Conservation (phyloP, 208 protist genomes). For the Crithidia mellificae region DNA sequence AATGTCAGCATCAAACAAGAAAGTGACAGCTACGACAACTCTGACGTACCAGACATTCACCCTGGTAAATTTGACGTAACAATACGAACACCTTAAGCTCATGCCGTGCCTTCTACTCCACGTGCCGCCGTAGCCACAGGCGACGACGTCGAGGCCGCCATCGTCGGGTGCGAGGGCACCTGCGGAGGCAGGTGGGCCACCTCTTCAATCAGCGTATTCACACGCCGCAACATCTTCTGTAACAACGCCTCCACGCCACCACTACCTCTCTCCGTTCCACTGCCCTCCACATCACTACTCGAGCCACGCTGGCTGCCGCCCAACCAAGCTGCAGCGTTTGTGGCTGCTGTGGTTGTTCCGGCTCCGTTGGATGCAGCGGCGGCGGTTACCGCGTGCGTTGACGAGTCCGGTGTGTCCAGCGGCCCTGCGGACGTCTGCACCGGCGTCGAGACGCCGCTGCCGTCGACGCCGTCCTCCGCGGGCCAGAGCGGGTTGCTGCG, state of each 20-base stretch:
- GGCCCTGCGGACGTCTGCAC: neutral
- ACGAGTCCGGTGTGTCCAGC: neutral
- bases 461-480: neutral
- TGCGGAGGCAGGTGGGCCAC: slow-evolving; percentile 11
- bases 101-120: slow-evolving; percentile 2
- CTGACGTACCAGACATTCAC: neutral
- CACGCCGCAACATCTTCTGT: slow-evolving; percentile 22
- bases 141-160: neutral
- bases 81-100: neutral
- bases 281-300: slow-evolving; percentile 1
- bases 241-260: slow-evolving; percentile 22
- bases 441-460: neutral
- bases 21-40: no score
- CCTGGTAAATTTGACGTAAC: neutral
- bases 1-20: no score
- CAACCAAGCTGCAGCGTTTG: no score
- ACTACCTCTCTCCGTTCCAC: neutral
- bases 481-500: slow-evolving; percentile 25
- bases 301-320: neutral
- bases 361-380: neutral
- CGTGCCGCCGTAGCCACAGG: neutral
- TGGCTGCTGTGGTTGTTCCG: no score
- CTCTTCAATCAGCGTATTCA: slow-evolving; percentile 27
- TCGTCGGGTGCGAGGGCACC: neutral
- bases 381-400: neutral